phyloP scores from a whole-genome alignment of 805 yeast genomes.

The Metschnikowia vanudenii region DNA sequence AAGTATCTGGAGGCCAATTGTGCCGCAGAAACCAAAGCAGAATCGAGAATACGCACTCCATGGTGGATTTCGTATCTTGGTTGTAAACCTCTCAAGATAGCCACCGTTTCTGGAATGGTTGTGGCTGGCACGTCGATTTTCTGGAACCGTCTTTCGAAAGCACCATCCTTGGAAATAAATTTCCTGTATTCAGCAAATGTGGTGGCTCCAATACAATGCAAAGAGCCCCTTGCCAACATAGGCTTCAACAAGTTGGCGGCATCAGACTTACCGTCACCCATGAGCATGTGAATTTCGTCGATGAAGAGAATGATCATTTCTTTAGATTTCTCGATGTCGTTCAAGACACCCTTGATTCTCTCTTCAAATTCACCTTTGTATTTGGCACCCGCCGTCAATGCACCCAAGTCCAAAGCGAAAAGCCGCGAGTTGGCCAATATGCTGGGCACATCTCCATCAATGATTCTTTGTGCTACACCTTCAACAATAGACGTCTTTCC shows the following conservation, averaged over 20 bases:
- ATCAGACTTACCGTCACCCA: conserved; percentile 98
- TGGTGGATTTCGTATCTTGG: conserved; percentile 95
- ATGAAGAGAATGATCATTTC: conserved; percentile 86
- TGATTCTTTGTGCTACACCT: conserved; percentile 96
- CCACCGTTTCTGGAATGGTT: conserved; percentile 87
- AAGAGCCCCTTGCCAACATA: conserved; percentile 91
- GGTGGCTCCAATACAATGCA: conserved; percentile 98
- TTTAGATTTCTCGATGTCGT: conserved; percentile 86
- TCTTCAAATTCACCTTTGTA: conserved; percentile 99
- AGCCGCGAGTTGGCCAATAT: conserved; percentile 78
- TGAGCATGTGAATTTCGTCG: conserved; percentile 98
- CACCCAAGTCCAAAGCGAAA: conserved; percentile 90
- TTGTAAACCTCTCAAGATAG: conserved; percentile 93
- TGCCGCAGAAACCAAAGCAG: conserved; percentile 92
- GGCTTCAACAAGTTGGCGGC: conserved; percentile 97
- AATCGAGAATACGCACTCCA: conserved; percentile 93
- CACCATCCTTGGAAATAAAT: conserved; percentile 94
- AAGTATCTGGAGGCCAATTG: conserved; percentile 91
- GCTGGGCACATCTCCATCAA: conserved; percentile 92
- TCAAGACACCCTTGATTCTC: conserved; percentile 93
- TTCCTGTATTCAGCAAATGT: conserved; percentile 93
- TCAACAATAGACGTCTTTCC: conserved; percentile 98
- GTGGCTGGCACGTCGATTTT: conserved; percentile 96
- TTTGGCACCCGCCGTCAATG: conserved; percentile 97
- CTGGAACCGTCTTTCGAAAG: conserved; percentile 97